Base-by-base conservation (phyloP, 2,329 filamentous ascomycete species). In the Calonectria multiphialidica region DNA sequence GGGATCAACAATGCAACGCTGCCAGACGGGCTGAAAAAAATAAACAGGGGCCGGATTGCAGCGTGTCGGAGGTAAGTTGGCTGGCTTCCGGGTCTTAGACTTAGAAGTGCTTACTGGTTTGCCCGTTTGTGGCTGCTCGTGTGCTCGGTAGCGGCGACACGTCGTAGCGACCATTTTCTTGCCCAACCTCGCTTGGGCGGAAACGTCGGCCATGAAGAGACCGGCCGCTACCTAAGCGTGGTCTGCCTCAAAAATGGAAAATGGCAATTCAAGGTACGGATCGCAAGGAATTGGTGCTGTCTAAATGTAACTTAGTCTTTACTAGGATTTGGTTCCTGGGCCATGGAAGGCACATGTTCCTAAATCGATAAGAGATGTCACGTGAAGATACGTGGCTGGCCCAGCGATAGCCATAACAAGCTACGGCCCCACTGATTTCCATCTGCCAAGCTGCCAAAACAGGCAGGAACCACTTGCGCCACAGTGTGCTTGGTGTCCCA, bases 401-500 rank as follows among this genome's bases (percentile, higher is more conserved):
- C 7, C n/a, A 30, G 16, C 7, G n/a, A 40, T 16, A 12, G 44
- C 44, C 44, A 53, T 62, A 63, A 62, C 18, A 28, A 23, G 57
- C 55, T 55, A 63, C 42, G 30, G 21, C 9, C 30, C 65, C 55
- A 68, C 66, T 40, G 25, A 45, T 33, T 16, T 2, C 55, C 25
- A 25, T 16, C 25, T 21, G 30, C 33, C 42, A 68, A 68, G 66
- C 66, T 44, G 33, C 45, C 49, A 62, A 67, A 61, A 35, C 44
- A 30, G 28, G 44, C 57, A 62, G 57, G 37, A 44, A 44, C 57
- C 37, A 45, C 23, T 23, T 21, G 66, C 44, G 65, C 66, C 66
- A 68, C 66, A 44, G 30, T 25, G 47, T 72, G 66, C 50, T 66
- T 72, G 70, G 55, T 61, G 55, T 49, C 53, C 42, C 59, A 49